Conservation (phyloP, 257 asterid genomes). For the Salvia rosmarinus region DNA sequence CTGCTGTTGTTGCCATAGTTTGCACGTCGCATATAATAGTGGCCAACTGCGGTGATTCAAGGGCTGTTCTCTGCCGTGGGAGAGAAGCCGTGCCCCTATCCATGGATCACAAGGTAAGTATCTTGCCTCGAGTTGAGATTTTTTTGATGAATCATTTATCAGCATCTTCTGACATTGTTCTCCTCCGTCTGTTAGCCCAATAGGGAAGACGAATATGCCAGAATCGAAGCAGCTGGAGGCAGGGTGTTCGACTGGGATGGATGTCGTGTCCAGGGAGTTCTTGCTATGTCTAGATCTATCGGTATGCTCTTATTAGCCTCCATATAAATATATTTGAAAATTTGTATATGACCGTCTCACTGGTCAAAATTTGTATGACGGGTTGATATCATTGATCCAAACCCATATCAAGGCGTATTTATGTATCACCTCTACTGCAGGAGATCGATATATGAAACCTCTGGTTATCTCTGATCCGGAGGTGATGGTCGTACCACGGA, state of each 20-base stretch:
- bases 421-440: constrained; percentile 34
- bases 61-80: constrained; percentile 93
- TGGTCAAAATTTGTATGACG: no score
- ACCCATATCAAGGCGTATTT: no score
- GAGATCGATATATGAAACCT: constrained; percentile 87
- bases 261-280: constrained; percentile 88
- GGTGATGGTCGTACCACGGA: constrained; percentile 67
- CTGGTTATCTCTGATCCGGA: constrained; percentile 88
- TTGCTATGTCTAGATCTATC: constrained; percentile 92
- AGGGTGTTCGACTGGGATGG: constrained; percentile 97
- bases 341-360: no score
- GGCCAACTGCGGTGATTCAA: constrained; percentile 92
- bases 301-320: constrained; percentile 50
- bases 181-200: constrained; percentile 56
- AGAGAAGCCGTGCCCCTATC: constrained; percentile 79
- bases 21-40: constrained; percentile 94
- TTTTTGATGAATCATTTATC: not conserved
- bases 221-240: constrained; percentile 93
- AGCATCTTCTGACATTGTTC: not conserved
- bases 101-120: constrained; percentile 75
- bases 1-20: constrained; percentile 80
- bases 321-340: no score
- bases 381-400: no score
- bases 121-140: not conserved
- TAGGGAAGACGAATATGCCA: constrained; percentile 84